A percentile compares a stretch with the other conserved stretches of the same genome.
phyloP scores from a whole-genome alignment of 1,284 basidiomycete species.

The Leccinum pachyderme region DNA sequence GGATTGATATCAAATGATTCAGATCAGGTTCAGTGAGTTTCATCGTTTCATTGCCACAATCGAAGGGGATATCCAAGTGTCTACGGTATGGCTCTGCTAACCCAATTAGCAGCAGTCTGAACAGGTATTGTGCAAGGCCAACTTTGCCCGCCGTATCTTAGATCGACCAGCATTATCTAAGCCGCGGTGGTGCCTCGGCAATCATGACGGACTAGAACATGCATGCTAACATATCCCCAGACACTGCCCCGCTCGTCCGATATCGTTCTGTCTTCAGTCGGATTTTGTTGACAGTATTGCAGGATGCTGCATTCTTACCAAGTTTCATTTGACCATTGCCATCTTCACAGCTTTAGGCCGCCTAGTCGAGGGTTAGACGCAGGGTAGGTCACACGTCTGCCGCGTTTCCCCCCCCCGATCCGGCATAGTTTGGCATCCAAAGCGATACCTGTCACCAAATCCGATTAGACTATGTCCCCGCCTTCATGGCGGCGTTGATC shows the following conservation, averaged over 20 bases:
- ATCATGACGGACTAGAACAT: not conserved
- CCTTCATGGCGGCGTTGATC: not conserved
- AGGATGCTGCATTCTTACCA: not conserved
- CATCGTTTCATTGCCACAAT: not conserved
- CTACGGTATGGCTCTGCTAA: not conserved
- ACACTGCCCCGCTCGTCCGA: conserved; percentile 4
- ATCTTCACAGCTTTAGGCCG: not conserved
- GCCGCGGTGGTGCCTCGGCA: not conserved
- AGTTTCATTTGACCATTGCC: not conserved
- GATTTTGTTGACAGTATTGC: not conserved
- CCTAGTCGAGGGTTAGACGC: no score
- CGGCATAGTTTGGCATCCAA: not conserved
- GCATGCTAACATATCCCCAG: not conserved
- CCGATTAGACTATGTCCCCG: not conserved
- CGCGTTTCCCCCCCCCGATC: not conserved
- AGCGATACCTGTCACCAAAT: not conserved
- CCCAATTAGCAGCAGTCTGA: not conserved
- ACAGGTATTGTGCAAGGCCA: conserved; percentile 7
- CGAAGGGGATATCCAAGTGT: not conserved
- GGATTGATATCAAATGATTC: not conserved
- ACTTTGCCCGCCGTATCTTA: conserved; percentile 4
- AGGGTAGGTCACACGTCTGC: no score
- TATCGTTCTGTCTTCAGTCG: not conserved
- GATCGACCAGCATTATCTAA: not conserved
- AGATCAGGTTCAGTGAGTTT: not conserved